A percentile compares a stretch with the other conserved stretches of the same genome.
phyloP scores from a whole-genome alignment of 108 stramenopile species.

The Stephanodiscus minutulus region DNA sequence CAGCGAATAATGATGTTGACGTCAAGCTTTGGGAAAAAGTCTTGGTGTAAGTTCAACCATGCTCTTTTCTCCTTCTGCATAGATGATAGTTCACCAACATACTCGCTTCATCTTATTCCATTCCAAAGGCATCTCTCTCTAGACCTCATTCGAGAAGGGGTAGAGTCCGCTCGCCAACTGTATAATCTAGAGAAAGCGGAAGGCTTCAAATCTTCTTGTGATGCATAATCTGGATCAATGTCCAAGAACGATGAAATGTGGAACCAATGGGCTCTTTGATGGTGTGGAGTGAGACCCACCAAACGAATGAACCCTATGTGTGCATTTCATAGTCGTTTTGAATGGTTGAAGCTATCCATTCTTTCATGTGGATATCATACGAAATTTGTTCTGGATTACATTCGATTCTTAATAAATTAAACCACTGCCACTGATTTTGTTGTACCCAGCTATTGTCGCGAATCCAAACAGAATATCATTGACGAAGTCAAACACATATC shows the following conservation, averaged over 20 bases:
- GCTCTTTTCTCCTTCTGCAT: neutral
- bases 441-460: neutral
- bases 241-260: neutral
- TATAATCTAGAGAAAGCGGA: neutral
- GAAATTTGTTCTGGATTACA: too few species aligned
- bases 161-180: neutral
- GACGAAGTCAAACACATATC: neutral
- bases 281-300: neutral
- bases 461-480: neutral
- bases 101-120: neutral
- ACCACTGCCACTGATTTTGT: neutral
- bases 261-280: neutral
- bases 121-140: neutral
- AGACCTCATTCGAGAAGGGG: neutral
- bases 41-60: neutral
- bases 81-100: neutral
- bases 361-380: neutral
- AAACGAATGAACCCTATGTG: neutral
- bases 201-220: neutral
- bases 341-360: neutral
- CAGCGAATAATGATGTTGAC: neutral
- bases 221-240: neutral
- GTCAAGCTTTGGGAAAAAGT: neutral
- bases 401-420: neutral
- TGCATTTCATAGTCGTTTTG: neutral